These are phyloP conservation scores for Magnaporthiopsis incrustans DNA, from an alignment of 2,329 filamentous ascomycete genomes.

Conservation along the genomic window DNA sequence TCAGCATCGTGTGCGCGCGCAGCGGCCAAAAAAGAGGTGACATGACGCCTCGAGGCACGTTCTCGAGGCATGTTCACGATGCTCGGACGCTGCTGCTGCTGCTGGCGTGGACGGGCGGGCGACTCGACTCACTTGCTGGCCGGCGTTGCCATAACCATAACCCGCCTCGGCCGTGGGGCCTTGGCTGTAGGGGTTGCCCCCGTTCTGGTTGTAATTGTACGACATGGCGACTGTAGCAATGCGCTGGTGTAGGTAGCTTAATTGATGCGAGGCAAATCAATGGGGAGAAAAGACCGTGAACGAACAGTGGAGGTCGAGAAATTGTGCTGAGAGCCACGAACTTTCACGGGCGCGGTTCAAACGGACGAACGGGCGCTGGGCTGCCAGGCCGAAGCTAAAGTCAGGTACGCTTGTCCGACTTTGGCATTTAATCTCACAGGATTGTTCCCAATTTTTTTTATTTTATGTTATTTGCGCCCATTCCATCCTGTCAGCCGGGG, in stretches of 20 bases:
- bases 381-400: background rate
- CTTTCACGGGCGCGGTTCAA: background rate
- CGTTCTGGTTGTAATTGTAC: slow-evolving; percentile 46
- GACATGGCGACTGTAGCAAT: slow-evolving; percentile 39
- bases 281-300: background rate
- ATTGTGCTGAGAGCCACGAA: background rate
- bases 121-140: slow-evolving; percentile 28
- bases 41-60: background rate
- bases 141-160: slow-evolving; percentile 31
- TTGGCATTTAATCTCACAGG: background rate
- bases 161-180: slow-evolving; percentile 38
- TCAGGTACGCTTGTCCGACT: background rate
- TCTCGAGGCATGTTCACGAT: background rate
- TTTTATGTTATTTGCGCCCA: background rate
- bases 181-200: slow-evolving; percentile 57
- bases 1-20: slow-evolving; percentile 1
- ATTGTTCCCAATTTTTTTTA: background rate
- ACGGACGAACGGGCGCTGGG: background rate
- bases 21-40: background rate
- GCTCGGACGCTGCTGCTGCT: background rate
- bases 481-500: background rate
- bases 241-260: background rate
- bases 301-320: background rate
- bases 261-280: slow-evolving; percentile 1
- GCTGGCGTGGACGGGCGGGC: background rate